A percentile compares a stretch with the other conserved stretches of the same genome.
These are phyloP conservation scores for Raphanus raphanistrum DNA, from an alignment of 345 rosid genomes.

Conservation along the genomic window DNA sequence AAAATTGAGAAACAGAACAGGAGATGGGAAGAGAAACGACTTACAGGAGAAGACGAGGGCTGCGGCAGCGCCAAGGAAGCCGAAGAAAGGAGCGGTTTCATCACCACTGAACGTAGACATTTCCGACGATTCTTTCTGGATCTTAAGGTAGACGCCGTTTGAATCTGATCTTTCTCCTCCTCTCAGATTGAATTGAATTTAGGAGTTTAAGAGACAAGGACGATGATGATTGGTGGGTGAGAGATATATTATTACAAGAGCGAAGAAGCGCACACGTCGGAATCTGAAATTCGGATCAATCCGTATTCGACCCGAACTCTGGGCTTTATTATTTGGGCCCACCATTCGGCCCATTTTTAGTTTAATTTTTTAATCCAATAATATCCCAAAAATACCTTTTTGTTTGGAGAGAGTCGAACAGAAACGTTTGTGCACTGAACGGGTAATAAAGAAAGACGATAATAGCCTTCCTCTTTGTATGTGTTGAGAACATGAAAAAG, in stretches of 20 bases:
- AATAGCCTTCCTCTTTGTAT: not conserved
- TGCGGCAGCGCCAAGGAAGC: slow-evolving; percentile 46
- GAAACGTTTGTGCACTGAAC: slow-evolving; percentile 21
- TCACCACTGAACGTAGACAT: slow-evolving; percentile 46
- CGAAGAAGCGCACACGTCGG: slow-evolving; percentile 40
- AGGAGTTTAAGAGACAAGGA: slow-evolving; percentile 13
- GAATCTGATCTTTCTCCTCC: slow-evolving; percentile 27
- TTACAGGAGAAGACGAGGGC: slow-evolving; percentile 46
- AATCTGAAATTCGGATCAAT: slow-evolving; percentile 22
- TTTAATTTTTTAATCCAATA: not conserved
- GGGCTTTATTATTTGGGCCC: not conserved
- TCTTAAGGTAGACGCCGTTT: slow-evolving; percentile 25
- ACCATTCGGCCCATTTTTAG: not conserved
- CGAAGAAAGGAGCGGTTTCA: slow-evolving; percentile 47
- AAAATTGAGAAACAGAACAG: not conserved
- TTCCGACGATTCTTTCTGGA: slow-evolving; percentile 23
- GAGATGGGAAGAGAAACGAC: not conserved
- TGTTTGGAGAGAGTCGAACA: slow-evolving; percentile 20
- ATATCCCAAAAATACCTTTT: not conserved
- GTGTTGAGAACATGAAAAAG: rapidly evolving
- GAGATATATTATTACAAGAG: slow-evolving; percentile 5
- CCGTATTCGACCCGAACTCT: not conserved
- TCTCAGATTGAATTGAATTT: not conserved
- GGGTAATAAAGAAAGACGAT: slow-evolving; percentile 1
- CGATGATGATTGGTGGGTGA: not conserved